Percentiles rank a stretch among this genome's conserved stretches.
These are phyloP conservation scores for Usnea hakonensis DNA, from an alignment of 495 filamentous ascomycete genomes.

Conservation along the genomic window DNA sequence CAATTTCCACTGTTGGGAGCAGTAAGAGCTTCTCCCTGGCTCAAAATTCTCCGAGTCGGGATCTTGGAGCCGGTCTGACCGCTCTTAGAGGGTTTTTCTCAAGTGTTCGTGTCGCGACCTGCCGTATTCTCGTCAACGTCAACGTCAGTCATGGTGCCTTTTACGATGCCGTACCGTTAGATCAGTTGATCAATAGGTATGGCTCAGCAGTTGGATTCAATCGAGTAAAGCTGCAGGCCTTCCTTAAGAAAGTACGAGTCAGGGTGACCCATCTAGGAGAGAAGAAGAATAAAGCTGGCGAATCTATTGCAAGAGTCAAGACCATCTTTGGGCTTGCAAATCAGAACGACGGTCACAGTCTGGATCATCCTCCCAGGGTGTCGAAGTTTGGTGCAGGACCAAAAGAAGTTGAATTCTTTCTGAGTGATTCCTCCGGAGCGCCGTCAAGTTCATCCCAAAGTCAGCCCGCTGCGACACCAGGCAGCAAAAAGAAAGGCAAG, in stretches of 20 bases:
- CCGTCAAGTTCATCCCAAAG: neutral
- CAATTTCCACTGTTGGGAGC: constrained; percentile 21
- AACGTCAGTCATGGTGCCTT: neutral
- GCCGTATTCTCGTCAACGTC: constrained; percentile 34
- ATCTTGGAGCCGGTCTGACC: constrained; percentile 35
- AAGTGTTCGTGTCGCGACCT: constrained; percentile 57
- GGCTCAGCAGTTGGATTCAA: neutral
- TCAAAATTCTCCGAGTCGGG: constrained; percentile 5
- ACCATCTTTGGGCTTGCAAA: neutral
- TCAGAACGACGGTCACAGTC: neutral
- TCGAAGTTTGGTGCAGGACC: neutral
- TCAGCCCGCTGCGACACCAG: neutral
- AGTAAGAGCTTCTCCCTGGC: constrained; percentile 18
- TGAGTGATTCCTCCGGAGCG: neutral
- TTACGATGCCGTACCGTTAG: neutral
- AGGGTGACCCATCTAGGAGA: neutral
- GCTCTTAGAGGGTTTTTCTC: constrained; percentile 59
- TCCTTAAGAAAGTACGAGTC: too few species aligned
- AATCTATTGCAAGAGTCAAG: neutral
- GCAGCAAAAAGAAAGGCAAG: too few species aligned
- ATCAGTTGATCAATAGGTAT: too few species aligned
- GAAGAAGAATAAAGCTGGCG: neutral
- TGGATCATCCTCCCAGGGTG: neutral
- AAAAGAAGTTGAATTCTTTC: neutral
- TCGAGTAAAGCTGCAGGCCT: neutral